phyloP scores from a whole-genome alignment of 2,329 filamentous ascomycete genomes.

The Kalaharituber pfeilii region DNA sequence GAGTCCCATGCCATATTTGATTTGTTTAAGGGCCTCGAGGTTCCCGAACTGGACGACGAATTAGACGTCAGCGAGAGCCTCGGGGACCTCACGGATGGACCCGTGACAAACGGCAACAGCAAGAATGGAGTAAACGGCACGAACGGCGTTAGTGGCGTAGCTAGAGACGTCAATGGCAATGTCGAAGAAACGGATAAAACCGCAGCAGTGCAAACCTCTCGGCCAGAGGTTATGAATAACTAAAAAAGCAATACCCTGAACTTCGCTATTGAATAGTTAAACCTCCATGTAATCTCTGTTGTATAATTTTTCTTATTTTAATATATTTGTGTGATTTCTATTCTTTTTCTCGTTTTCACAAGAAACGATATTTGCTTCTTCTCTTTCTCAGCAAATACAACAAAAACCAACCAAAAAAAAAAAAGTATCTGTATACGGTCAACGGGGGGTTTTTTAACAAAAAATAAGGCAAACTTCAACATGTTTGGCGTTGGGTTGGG shows the following conservation, averaged over 20 bases:
- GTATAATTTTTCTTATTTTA: conserved; percentile 4
- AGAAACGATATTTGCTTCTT: background rate
- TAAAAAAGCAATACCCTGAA: too few relatives aligned
- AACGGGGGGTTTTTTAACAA: background rate
- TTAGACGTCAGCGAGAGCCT: conserved; percentile 20
- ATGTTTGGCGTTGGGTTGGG: conserved; percentile 15
- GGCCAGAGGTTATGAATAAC: background rate
- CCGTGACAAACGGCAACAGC: background rate
- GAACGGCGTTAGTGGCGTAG: background rate
- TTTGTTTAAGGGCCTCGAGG: conserved; percentile 60
- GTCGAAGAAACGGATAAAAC: background rate
- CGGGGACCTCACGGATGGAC: background rate
- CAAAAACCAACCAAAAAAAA: background rate
- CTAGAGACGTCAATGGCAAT: background rate
- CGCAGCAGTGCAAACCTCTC: background rate
- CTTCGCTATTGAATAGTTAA: background rate
- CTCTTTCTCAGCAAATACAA: background rate
- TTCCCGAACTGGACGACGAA: conserved; percentile 43
- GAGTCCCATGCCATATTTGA: conserved; percentile 64
- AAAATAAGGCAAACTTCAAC: conserved; percentile 18
- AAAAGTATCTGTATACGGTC: background rate
- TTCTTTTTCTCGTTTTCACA: background rate
- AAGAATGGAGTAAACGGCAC: background rate
- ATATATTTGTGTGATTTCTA: background rate
- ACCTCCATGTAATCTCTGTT: background rate